phyloP scores from a whole-genome alignment of 164 flowering plant genomes.

The Piper longum region DNA sequence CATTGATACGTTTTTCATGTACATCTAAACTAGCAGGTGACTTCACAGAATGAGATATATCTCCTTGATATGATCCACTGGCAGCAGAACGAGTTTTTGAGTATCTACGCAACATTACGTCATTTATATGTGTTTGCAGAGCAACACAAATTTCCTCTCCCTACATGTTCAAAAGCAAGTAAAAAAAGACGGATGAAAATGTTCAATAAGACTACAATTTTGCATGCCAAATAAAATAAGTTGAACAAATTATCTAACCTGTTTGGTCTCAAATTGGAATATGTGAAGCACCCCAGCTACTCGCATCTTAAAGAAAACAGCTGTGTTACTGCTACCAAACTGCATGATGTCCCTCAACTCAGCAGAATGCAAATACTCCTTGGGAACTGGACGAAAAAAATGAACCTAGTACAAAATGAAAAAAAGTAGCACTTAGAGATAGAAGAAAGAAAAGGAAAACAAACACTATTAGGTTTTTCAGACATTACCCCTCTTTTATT shows the following conservation, averaged over 20 bases:
- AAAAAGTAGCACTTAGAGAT: too few species aligned
- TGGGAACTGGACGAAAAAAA: slow-evolving; percentile 99
- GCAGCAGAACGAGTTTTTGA: slow-evolving; percentile 81
- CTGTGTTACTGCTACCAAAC: slow-evolving; percentile 97
- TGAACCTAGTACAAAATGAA: slow-evolving; percentile 47
- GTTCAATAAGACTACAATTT: not conserved
- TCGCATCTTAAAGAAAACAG: slow-evolving; percentile 98
- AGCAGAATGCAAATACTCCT: slow-evolving; percentile 95
- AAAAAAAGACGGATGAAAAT: not conserved
- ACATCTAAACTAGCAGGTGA: slow-evolving; percentile 31
- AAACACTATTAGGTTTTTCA: not conserved
- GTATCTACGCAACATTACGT: slow-evolving; percentile 95
- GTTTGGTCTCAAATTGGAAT: slow-evolving; percentile 98
- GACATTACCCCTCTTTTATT: slow-evolving; percentile 91
- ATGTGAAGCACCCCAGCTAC: slow-evolving; percentile 98
- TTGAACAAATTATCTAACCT: slow-evolving; percentile 28
- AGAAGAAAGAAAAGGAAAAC: slow-evolving; percentile 1
- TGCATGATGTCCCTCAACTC: slow-evolving; percentile 99
- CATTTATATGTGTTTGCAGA: slow-evolving; percentile 98
- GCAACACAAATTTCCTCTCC: slow-evolving; percentile 99
- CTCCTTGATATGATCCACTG: slow-evolving; percentile 56
- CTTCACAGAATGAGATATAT: slow-evolving; percentile 31
- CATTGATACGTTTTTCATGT: slow-evolving; percentile 66
- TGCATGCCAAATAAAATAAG: not conserved
- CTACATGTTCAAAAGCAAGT: slow-evolving; percentile 20